Evolutionary conservation across 1,284 basidiomycete species (phyloP).

Genomic region (Apiotrichum veenhuisii): DNA sequence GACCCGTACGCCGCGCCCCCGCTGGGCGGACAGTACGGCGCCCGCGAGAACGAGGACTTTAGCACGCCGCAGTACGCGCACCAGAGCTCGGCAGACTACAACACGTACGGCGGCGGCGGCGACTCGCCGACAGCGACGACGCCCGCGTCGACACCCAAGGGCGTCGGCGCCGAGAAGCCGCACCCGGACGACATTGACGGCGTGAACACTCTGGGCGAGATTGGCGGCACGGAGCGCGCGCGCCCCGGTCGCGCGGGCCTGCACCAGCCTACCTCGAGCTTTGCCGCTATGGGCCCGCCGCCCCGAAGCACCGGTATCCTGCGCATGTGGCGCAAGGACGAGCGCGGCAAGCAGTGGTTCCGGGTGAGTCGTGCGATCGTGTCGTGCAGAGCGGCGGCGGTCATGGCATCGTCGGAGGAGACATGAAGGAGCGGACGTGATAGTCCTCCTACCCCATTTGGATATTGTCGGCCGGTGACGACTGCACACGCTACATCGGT

Average conservation of each 20-base stretch:
- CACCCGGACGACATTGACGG: constrained; percentile 11
- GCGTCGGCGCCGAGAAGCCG: constrained; percentile 14
- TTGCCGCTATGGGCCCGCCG: constrained; percentile 43
- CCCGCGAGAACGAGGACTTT: background rate
- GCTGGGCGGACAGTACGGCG: constrained; percentile 1
- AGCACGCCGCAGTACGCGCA: constrained; percentile 1
- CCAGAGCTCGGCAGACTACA: constrained; percentile 9
- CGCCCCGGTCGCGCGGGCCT: constrained; percentile 34
- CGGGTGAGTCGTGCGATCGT: constrained; percentile 29
- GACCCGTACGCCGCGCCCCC: constrained; percentile 16
- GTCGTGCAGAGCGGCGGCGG: background rate
- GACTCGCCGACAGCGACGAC: constrained; percentile 2
- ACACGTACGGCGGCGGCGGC: constrained; percentile 20
- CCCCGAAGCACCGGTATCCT: constrained; percentile 49
- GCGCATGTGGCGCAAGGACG: constrained; percentile 50
- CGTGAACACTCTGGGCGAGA: constrained; percentile 11
- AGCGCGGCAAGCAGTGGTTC: constrained; percentile 48
- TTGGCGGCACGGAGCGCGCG: constrained; percentile 22
- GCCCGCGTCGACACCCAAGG: background rate
- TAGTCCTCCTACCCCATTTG: no score
- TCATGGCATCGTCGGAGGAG: background rate
- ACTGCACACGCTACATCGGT: no score
- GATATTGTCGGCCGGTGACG: no score
- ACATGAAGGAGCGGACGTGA: no score
- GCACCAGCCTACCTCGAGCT: constrained; percentile 27